These are phyloP conservation scores for Yamadazyma friedrichii DNA, from an alignment of 1,139 yeast genomes.

Conservation along the genomic window DNA sequence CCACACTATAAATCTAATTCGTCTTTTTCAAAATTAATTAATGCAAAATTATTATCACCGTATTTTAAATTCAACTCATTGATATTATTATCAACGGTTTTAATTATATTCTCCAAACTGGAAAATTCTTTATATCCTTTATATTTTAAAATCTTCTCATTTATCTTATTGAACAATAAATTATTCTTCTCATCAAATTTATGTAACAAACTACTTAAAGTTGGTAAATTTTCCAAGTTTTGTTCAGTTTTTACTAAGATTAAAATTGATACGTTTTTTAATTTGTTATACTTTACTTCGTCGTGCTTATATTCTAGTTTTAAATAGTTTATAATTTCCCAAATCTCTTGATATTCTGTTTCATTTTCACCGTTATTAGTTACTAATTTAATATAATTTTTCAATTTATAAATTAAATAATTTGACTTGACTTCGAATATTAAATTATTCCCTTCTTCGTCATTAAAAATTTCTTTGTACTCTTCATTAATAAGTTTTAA, in stretches of 20 bases:
- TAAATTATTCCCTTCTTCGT: constrained; percentile 33
- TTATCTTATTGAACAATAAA: constrained; percentile 23
- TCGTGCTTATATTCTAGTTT: constrained; percentile 23
- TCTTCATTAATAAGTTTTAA: constrained; percentile 39
- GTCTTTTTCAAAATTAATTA: constrained; percentile 41
- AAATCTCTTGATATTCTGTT: constrained; percentile 16
- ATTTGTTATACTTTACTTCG: constrained; percentile 14
- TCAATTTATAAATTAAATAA: constrained; percentile 40
- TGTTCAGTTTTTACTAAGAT: constrained; percentile 26
- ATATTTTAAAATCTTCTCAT: constrained; percentile 27
- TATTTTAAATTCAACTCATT: constrained; percentile 27
- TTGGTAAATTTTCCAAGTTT: constrained; percentile 25
- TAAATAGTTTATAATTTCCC: constrained; percentile 48
- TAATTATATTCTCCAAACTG: constrained; percentile 33
- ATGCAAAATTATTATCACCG: constrained; percentile 35
- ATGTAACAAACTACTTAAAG: constrained; percentile 19
- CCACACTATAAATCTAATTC: constrained; percentile 5
- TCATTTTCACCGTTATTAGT: constrained; percentile 18
- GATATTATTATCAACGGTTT: constrained; percentile 33
- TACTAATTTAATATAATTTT: constrained; percentile 21
- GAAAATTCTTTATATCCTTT: constrained; percentile 29
- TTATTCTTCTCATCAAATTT: constrained; percentile 21
- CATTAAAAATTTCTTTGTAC: constrained; percentile 45
- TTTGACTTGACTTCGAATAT: constrained; percentile 55
- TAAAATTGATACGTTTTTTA: constrained; percentile 28